Percentiles rank a stretch among this genome's conserved stretches.
These are phyloP conservation scores for Crithidia bombi DNA, from an alignment of 208 protist genomes.

Conservation along the genomic window DNA sequence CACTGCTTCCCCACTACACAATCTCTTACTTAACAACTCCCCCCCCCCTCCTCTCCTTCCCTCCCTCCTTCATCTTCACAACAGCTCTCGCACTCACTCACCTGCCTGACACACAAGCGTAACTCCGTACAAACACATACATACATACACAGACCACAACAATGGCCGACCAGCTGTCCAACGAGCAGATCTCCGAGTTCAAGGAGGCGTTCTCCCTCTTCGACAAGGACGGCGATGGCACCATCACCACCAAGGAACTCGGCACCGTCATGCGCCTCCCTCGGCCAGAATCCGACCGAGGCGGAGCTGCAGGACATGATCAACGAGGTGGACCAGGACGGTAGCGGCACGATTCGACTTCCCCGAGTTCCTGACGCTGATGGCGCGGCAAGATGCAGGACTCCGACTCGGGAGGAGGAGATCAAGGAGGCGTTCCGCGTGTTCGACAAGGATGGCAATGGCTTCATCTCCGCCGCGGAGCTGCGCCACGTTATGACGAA, in stretches of 20 bases:
- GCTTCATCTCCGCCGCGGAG: conserved; percentile 94
- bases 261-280: conserved; percentile 99
- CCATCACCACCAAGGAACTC: conserved; percentile 99
- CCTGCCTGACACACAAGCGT: too few relatives aligned
- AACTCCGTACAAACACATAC: too few relatives aligned
- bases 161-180: conserved; percentile 93
- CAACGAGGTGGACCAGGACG: conserved; percentile 96
- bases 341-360: conserved; percentile 97
- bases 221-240: conserved; percentile 97
- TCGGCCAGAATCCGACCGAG: conserved; percentile 97
- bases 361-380: conserved; percentile 90
- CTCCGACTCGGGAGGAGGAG: conserved; percentile 93
- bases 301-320: conserved; percentile 98
- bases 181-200: conserved; percentile 99
- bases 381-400: conserved; percentile 92
- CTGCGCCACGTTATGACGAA: conserved; percentile 96
- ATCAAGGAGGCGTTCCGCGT: conserved; percentile 96
- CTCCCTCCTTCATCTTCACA: too few relatives aligned
- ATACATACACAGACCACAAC: too few relatives aligned
- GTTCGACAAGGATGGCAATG: conserved; percentile 96
- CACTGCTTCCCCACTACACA: too few relatives aligned
- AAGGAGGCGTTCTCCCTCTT: conserved; percentile 99
- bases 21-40: too few relatives aligned
- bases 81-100: too few relatives aligned
- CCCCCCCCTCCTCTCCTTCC: too few relatives aligned